phyloP scores from a whole-genome alignment of 768 basidiomycete genomes.

The Psilocybe sp. region DNA sequence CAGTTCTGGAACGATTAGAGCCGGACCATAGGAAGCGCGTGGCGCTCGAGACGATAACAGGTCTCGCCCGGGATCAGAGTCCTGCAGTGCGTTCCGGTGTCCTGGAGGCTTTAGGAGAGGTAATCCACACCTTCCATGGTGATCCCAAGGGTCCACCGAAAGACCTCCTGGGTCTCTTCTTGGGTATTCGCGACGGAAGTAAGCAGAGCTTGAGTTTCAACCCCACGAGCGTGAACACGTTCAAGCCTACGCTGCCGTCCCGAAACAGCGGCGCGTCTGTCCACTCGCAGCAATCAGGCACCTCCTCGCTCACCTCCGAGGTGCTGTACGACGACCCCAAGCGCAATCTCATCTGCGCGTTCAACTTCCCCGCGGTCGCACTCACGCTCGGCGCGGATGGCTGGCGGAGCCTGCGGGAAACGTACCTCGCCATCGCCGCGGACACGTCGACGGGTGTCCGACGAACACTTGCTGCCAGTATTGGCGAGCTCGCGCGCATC shows the following conservation, averaged over 20 bases:
- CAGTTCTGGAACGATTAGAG: conserved; percentile 66
- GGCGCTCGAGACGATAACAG: conserved; percentile 62
- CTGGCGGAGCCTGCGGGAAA: conserved; percentile 70
- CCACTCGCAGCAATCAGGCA: too few relatives aligned
- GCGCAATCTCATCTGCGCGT: conserved; percentile 77
- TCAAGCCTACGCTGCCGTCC: too few relatives aligned
- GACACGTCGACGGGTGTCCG: conserved; percentile 63
- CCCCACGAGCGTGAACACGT: too few relatives aligned
- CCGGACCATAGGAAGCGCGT: conserved; percentile 55
- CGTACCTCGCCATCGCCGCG: conserved; percentile 66
- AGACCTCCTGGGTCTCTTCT: conserved; percentile 73
- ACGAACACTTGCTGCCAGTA: conserved; percentile 79
- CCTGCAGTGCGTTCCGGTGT: conserved; percentile 73
- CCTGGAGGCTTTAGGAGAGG: conserved; percentile 86
- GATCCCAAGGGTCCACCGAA: conserved; percentile 66
- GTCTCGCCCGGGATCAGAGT: conserved; percentile 62
- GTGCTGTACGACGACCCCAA: conserved; percentile 59
- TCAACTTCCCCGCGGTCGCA: conserved; percentile 90
- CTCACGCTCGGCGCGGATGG: conserved; percentile 73
- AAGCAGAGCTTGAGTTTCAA: too few relatives aligned
- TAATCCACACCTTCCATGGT: conserved; percentile 77
- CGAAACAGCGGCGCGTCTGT: too few relatives aligned
- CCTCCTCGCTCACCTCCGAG: conserved; percentile 25
- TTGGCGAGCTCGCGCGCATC: conserved; percentile 87
- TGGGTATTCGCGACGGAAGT: conserved; percentile 37